phyloP scores from a whole-genome alignment of 495 filamentous ascomycete species.

The Symbiotaphrina buchneri region DNA sequence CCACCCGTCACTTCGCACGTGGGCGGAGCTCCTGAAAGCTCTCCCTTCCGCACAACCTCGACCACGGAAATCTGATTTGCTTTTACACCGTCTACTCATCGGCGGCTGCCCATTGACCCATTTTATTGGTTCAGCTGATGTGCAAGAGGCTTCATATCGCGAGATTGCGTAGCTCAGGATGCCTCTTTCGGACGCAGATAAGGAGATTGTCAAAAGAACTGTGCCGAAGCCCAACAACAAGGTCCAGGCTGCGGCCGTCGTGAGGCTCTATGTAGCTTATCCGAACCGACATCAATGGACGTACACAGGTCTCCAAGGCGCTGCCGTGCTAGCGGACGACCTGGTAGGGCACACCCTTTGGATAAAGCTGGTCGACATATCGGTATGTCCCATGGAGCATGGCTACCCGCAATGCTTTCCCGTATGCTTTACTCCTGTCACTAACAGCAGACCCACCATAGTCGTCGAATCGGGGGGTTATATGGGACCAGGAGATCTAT shows the following conservation, averaged over 20 bases:
- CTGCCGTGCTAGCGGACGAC: slow-evolving; percentile 83
- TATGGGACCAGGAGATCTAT: slow-evolving; percentile 98
- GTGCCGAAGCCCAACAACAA: slow-evolving; percentile 88
- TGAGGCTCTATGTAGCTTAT: slow-evolving; percentile 82
- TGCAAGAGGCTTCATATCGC: no score
- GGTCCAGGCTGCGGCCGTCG: slow-evolving; percentile 83
- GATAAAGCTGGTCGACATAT: slow-evolving; percentile 92
- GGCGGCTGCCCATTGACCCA: no score
- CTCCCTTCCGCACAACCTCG: no score
- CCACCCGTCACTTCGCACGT: no score
- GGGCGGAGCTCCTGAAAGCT: no score
- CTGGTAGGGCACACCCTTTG: slow-evolving; percentile 87
- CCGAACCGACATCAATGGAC: slow-evolving; percentile 76
- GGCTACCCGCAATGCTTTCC: not conserved
- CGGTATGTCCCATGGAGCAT: slow-evolving; percentile 31
- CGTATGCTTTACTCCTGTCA: no score
- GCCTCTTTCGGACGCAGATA: slow-evolving; percentile 80
- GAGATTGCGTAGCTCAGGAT: slow-evolving; percentile 27
- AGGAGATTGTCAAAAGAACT: slow-evolving; percentile 73
- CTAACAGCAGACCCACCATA: slow-evolving; percentile 10
- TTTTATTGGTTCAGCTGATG: no score
- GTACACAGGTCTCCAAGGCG: slow-evolving; percentile 84
- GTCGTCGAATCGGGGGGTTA: slow-evolving; percentile 65
- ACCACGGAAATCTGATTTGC: no score
- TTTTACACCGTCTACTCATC: no score